Evolutionary conservation across 345 rosid genomes (phyloP).

Genomic region (Kernera saxatilis): DNA sequence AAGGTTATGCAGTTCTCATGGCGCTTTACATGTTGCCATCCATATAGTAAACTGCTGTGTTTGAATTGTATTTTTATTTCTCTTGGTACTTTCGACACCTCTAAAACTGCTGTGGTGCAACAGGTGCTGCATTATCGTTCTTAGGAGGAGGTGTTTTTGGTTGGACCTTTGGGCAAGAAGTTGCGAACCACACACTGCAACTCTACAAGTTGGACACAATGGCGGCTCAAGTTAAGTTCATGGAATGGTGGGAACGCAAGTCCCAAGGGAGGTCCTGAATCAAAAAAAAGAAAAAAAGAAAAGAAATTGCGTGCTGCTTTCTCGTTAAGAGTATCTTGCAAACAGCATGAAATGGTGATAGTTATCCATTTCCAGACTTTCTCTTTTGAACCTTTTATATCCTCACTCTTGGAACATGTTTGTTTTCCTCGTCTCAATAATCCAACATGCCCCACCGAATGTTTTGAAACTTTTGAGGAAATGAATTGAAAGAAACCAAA

Average conservation of each 20-base stretch:
- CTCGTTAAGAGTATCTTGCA: conserved; percentile 5
- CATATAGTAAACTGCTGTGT: neutral
- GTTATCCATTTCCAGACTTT: conserved; percentile 3
- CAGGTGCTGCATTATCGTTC: conserved; percentile 82
- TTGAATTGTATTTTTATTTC: neutral
- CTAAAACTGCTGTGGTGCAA: neutral
- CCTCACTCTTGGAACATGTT: conserved; percentile 5
- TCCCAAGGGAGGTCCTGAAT: conserved; percentile 33
- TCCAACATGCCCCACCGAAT: conserved; percentile 1
- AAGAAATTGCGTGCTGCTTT: neutral
- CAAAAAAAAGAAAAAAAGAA: neutral
- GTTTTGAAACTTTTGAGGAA: conserved; percentile 5
- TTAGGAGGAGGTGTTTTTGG: conserved; percentile 84
- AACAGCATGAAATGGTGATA: neutral
- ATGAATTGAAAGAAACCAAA: neutral
- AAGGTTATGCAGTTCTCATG: neutral
- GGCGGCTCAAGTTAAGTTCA: conserved; percentile 79
- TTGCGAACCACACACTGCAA: conserved; percentile 64
- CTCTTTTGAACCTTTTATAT: neutral
- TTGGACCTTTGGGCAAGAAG: conserved; percentile 84
- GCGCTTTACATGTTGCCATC: neutral
- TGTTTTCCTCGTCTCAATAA: conserved; percentile 13
- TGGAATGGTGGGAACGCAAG: conserved; percentile 94
- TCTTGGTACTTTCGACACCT: neutral
- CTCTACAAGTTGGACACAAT: conserved; percentile 84